Base-by-base conservation (phyloP, 139 green algal genomes). In the Chlamydomonas sp. region DNA sequence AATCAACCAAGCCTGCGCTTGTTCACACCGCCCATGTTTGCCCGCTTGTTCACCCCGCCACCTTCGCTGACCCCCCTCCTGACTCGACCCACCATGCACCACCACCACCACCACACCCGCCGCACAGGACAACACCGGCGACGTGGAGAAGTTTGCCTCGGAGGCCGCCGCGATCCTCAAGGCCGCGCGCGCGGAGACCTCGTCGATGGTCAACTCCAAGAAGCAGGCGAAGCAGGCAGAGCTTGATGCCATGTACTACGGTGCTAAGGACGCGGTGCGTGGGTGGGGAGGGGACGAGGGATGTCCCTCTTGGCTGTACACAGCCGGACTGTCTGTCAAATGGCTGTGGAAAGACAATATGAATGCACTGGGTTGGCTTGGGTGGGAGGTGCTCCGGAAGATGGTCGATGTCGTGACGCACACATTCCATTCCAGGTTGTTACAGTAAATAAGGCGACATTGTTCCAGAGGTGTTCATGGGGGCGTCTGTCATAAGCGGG, bases 191-290 rank as follows among this genome's bases (percentile, higher is more conserved):
- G 34, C 49, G 31, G 83, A 85, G 71, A 71, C 63, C 37, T 71
- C 69, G 37, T 35, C 65, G 43, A 73, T 80, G 70, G 67, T 88
- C 16, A 81, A 86, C 71, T 50, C 47, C 6, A 70, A 85, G 70
- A 88, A 85, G 83, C 71, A 30, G 28, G 78, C 73, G 28, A 88
- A 85, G 78, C 79, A 86, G 80, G 49, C 71, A 6, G 83, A 88
- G 78, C 73, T 86, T 35, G 83, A 88, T 59, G 73, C 75, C 60
- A 28, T 78, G 30, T 87, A 87, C 67, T 67, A 73, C 59, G 65
- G 67, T 16, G 73, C 76, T 36, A 85, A 85, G 76, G 58, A 58
- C 4, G 80, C 82, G 77, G 67, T 43, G 29, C 8, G 30, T 8
- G n/a, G 59, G 10, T 43, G 5, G 43, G 39, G 29, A 67, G 29